Percentiles rank a stretch among this genome's conserved stretches.
Evolutionary conservation across 331 rosid species (phyloP).

Genomic region (Cydonia oblonga): DNA sequence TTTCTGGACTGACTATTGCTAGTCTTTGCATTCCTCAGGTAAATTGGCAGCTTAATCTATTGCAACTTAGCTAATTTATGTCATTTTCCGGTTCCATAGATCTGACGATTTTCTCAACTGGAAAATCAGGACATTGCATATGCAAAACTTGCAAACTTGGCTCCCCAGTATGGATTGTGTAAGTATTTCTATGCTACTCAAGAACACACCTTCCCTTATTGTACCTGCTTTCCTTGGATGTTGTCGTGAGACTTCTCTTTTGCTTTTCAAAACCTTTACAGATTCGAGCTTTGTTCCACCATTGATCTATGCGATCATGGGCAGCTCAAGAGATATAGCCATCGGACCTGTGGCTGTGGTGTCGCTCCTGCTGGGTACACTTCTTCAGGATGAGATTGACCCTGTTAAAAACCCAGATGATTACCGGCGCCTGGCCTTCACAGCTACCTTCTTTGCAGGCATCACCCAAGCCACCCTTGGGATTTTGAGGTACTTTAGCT

Average conservation of each 20-base stretch:
- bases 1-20: constrained; percentile 90
- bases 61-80: background rate
- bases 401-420: constrained; percentile 27
- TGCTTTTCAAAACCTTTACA: constrained; percentile 19
- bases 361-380: constrained; percentile 77
- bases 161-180: constrained; percentile 83
- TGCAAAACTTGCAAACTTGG: constrained; percentile 80
- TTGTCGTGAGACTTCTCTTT: constrained; percentile 11
- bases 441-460: constrained; percentile 95
- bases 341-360: constrained; percentile 97
- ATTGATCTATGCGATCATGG: constrained; percentile 81
- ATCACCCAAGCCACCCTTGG: constrained; percentile 88
- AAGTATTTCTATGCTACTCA: constrained; percentile 22
- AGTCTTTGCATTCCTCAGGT: constrained; percentile 99
- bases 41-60: constrained; percentile 7
- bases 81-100: background rate
- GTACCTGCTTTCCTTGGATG: background rate
- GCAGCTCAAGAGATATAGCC: constrained; percentile 94
- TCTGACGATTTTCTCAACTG: constrained; percentile 15
- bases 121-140: constrained; percentile 76
- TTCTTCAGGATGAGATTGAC: constrained; percentile 58
- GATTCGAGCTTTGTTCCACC: constrained; percentile 98
- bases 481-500: constrained; percentile 46
- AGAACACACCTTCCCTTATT: background rate
- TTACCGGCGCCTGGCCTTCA: constrained; percentile 68